Percentiles rank a stretch among this genome's conserved stretches.
Conservation (phyloP, 805 yeast genomes). For the Lipomyces sp. region DNA sequence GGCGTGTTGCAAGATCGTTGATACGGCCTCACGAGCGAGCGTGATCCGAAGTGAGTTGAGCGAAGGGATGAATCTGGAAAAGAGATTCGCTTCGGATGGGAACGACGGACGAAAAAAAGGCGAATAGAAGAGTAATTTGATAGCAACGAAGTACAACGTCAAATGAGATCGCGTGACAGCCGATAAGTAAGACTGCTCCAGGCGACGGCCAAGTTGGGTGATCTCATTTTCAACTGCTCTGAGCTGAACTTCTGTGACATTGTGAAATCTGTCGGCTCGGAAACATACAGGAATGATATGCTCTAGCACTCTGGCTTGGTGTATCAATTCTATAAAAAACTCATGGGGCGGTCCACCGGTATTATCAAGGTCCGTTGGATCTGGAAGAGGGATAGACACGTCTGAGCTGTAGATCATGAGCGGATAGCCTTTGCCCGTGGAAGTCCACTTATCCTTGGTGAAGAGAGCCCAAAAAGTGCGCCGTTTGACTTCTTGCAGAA, state of each 20-base stretch:
- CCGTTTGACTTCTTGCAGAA: conserved; percentile 23
- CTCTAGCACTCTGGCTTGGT: conserved; percentile 20
- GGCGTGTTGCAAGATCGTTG: conserved; percentile 12
- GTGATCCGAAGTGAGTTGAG: conserved; percentile 16
- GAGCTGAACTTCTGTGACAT: conserved; percentile 15
- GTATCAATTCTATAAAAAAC: conserved; percentile 20
- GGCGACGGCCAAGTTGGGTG: conserved; percentile 5
- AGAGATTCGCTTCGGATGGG: conserved; percentile 13
- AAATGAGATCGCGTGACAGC: conserved; percentile 15
- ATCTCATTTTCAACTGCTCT: conserved; percentile 16
- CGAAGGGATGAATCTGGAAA: conserved; percentile 17
- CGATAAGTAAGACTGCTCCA: conserved; percentile 13
- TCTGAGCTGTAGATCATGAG: conserved; percentile 16
- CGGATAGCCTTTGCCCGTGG: conserved; percentile 26
- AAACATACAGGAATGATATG: conserved; percentile 21
- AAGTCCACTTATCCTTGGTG: conserved; percentile 17
- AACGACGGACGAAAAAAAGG: conserved; percentile 24
- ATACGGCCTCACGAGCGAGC: conserved; percentile 17
- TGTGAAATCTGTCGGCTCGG: conserved; percentile 15
- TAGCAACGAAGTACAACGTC: conserved; percentile 11
- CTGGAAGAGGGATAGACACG: conserved; percentile 21
- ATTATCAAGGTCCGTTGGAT: conserved; percentile 18
- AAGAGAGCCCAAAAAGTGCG: conserved; percentile 27
- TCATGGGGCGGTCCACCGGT: conserved; percentile 17
- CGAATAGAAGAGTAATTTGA: conserved; percentile 19